Conservation (phyloP, 257 asterid species). For the Nicotiana tomentosiformis region DNA sequence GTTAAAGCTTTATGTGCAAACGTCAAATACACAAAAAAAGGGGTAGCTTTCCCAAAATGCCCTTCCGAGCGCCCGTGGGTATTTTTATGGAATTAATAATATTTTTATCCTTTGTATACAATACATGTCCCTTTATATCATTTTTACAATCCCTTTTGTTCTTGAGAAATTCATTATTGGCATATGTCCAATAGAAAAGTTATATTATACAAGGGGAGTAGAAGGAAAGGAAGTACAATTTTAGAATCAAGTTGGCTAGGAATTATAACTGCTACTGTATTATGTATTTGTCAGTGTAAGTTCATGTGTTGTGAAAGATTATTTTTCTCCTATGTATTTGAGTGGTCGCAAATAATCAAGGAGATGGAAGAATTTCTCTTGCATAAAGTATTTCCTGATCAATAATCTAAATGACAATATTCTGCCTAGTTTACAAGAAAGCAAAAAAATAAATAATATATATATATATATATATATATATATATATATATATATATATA, state of each 20-base stretch:
- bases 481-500: no score
- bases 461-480: no score
- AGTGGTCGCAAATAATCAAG: no score
- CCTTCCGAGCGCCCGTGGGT: neutral
- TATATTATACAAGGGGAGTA: neutral
- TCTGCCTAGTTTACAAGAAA: no score
- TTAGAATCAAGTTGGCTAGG: neutral
- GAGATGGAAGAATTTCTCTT: no score
- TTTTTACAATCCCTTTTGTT: neutral
- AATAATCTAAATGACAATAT: no score
- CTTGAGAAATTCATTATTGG: neutral
- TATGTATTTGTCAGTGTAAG: neutral
- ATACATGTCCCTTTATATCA: neutral
- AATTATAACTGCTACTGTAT: neutral
- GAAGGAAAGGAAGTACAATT: neutral
- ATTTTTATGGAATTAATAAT: neutral
- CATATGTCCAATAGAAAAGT: neutral
- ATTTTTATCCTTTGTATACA: no score
- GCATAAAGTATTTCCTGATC: no score
- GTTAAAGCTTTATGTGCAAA: conserved; percentile 22
- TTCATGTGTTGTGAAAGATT: no score
- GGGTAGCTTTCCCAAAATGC: conserved; percentile 10
- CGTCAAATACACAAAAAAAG: conserved; percentile 2
- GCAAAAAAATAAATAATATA: no score
- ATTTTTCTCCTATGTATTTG: no score